Conservation (phyloP, 176 grass and related monocot species). For the Olyra latifolia region DNA sequence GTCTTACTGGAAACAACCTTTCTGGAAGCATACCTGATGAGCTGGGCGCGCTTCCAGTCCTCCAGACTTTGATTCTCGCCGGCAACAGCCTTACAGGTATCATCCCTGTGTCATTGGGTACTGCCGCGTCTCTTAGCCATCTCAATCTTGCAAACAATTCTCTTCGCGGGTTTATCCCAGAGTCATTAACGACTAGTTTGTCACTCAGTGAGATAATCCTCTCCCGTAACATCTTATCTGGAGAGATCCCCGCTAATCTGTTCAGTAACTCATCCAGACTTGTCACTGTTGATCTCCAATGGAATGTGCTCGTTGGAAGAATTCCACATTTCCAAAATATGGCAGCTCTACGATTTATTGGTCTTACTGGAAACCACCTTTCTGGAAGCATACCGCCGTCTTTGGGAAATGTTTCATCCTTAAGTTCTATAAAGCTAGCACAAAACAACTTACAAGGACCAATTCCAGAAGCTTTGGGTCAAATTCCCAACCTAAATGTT, state of each 20-base stretch:
- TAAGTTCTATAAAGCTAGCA: neutral
- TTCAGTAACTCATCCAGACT: conserved; percentile 34
- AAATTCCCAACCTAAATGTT: neutral
- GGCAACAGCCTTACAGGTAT: conserved; percentile 18
- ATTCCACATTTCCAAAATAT: conserved; percentile 18
- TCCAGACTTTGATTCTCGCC: conserved; percentile 12
- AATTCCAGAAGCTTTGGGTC: conserved; percentile 20
- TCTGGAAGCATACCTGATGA: conserved; percentile 18
- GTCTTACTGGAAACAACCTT: neutral
- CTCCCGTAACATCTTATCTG: conserved; percentile 23
- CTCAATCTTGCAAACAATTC: conserved; percentile 18
- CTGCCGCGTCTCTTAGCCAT: neutral
- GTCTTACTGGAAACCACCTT: conserved; percentile 4
- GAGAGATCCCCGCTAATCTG: conserved; percentile 21
- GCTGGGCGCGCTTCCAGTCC: neutral
- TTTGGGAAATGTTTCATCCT: conserved; percentile 38
- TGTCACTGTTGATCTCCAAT: neutral
- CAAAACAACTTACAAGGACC: neutral
- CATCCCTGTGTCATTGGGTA: conserved; percentile 25
- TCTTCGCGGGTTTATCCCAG: conserved; percentile 27
- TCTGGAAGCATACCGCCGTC: conserved; percentile 18
- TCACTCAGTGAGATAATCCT: conserved; percentile 8
- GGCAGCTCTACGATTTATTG: neutral
- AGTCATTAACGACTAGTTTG: neutral
- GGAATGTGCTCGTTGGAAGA: neutral